phyloP scores from a whole-genome alignment of 495 filamentous ascomycete genomes.

The Neurospora sp. region DNA sequence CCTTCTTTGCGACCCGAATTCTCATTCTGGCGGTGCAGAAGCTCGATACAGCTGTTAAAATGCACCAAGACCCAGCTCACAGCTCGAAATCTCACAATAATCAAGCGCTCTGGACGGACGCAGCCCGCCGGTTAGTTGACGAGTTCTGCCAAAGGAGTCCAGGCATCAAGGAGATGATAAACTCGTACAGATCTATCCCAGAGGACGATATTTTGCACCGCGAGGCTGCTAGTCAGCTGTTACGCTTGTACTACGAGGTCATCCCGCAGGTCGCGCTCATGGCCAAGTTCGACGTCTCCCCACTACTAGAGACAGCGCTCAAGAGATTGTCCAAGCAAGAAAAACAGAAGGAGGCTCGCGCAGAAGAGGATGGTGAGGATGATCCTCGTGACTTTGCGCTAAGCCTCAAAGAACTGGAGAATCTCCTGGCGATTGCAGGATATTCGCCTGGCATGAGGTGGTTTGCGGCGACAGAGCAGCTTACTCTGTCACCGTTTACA shows the following conservation, averaged over 20 bases:
- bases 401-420: constrained; percentile 58
- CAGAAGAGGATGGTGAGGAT: neutral
- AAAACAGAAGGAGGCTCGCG: constrained; percentile 4
- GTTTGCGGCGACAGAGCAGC: constrained; percentile 47
- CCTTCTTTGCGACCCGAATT: constrained; percentile 71
- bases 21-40: constrained; percentile 72
- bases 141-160: constrained; percentile 76
- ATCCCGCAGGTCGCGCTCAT: constrained; percentile 69
- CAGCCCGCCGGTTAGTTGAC: constrained; percentile 50
- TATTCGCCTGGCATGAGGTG: constrained; percentile 73
- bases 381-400: constrained; percentile 41
- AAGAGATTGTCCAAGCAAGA: constrained; percentile 35
- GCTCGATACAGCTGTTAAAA: constrained; percentile 46
- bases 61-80: constrained; percentile 40
- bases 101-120: constrained; percentile 52
- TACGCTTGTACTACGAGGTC: constrained; percentile 71
- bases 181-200: constrained; percentile 52
- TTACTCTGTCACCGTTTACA: constrained; percentile 53
- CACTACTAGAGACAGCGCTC: constrained; percentile 57
- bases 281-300: constrained; percentile 77
- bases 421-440: constrained; percentile 64
- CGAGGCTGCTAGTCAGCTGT: constrained; percentile 63
- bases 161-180: constrained; percentile 62
- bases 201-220: constrained; percentile 63
- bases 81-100: constrained; percentile 7